A percentile compares a stretch with the other conserved stretches of the same genome.
phyloP scores from a whole-genome alignment of 2,329 filamentous ascomycete genomes.

The Didymella glomerata region DNA sequence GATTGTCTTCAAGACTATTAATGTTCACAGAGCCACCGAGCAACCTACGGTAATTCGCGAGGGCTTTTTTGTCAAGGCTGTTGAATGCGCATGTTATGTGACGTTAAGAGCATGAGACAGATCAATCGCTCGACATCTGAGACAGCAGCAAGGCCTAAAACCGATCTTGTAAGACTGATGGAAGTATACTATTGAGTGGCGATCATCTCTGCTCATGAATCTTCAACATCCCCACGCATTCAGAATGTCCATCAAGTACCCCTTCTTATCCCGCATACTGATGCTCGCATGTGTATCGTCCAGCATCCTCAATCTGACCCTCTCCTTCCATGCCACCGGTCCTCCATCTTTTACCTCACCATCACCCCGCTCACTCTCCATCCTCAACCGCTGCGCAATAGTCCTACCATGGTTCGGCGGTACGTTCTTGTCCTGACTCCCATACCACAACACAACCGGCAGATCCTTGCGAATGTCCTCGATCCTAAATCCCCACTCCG shows the following conservation, averaged over 20 bases:
- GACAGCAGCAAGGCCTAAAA: not conserved
- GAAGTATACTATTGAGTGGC: not conserved
- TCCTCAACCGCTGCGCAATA: conserved; percentile 41
- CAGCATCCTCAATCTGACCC: conserved; percentile 39
- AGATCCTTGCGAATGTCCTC: conserved; percentile 49
- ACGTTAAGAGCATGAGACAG: not conserved
- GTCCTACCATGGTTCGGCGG: conserved; percentile 47
- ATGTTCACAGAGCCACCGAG: not conserved
- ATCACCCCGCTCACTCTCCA: not conserved
- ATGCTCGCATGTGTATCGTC: conserved; percentile 50
- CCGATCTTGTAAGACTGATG: too few relatives aligned
- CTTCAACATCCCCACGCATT: conserved; percentile 17
- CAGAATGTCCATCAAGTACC: conserved; percentile 26
- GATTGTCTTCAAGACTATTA: not conserved
- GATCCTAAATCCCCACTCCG: conserved; percentile 46
- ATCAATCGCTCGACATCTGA: not conserved
- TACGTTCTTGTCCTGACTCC: conserved; percentile 45
- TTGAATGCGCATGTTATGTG: not conserved
- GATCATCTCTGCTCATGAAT: not conserved
- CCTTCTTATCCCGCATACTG: conserved; percentile 27
- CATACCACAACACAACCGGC: conserved; percentile 51
- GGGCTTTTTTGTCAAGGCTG: not conserved
- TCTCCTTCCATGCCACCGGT: conserved; percentile 20
- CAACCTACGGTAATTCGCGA: not conserved
- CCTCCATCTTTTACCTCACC: conserved; percentile 1